Evolutionary conservation across 441 rosid genomes (phyloP).

Genomic region (Gossypium schwendimanii): DNA sequence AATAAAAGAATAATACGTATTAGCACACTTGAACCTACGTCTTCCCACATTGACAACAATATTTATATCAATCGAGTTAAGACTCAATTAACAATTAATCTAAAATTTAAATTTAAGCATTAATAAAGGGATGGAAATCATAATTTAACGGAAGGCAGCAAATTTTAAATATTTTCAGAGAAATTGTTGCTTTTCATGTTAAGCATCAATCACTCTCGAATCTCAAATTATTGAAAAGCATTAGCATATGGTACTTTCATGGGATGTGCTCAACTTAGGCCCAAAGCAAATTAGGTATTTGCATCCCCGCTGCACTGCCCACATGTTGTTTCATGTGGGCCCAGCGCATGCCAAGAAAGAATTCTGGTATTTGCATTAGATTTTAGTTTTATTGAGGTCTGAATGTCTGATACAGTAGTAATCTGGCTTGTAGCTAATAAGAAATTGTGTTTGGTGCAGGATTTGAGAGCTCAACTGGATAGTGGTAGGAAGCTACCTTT

Average conservation of each 20-base stretch:
- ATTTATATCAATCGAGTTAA: rapidly evolving
- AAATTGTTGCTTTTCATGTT: background rate
- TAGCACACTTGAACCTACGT: rapidly evolving
- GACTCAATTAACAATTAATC: too few relatives aligned
- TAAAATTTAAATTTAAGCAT: too few relatives aligned
- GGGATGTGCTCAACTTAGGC: background rate
- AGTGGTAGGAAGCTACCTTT: constrained; percentile 50
- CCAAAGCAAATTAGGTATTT: background rate
- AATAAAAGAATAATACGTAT: too few relatives aligned
- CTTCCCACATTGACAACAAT: rapidly evolving
- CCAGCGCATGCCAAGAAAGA: background rate
- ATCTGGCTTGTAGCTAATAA: background rate
- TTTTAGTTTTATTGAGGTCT: background rate
- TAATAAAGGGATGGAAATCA: too few relatives aligned
- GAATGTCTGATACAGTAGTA: background rate
- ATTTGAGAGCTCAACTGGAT: constrained; percentile 47
- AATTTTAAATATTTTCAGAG: background rate
- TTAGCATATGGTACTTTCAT: background rate
- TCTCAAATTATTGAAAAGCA: background rate
- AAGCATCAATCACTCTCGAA: background rate
- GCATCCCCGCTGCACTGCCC: too few relatives aligned
- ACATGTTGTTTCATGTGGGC: background rate
- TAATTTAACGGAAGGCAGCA: background rate
- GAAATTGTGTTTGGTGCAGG: constrained; percentile 23
- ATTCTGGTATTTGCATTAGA: background rate